Evolutionary conservation across 345 rosid genomes (phyloP).

Genomic region (Lagerstroemia speciosa): DNA sequence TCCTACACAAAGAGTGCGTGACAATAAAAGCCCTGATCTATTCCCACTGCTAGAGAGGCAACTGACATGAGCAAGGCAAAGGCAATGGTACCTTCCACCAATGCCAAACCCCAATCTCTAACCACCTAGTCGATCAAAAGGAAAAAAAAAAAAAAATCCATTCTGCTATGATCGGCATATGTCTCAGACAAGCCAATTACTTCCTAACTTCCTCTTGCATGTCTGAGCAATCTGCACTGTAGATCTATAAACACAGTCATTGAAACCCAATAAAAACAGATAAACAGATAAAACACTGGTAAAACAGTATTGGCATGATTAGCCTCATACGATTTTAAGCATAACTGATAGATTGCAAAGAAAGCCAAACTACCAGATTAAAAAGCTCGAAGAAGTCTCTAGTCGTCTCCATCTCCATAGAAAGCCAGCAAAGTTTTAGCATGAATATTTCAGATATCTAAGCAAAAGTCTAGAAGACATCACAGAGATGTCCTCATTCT

Average conservation of each 20-base stretch:
- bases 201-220: not conserved
- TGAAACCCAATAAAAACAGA: not conserved
- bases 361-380: not conserved
- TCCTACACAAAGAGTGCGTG: not conserved
- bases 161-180: not conserved
- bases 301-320: not conserved
- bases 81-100: not conserved
- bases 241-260: not conserved
- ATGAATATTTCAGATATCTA: not conserved
- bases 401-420: not conserved
- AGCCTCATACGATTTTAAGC: not conserved
- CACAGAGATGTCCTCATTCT: not conserved
- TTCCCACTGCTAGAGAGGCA: too few species aligned
- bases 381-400: not conserved
- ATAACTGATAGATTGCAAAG: not conserved
- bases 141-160: not conserved
- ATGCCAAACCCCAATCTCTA: not conserved
- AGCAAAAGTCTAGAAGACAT: not conserved
- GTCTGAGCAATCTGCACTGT: not conserved
- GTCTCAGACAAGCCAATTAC: not conserved
- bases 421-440: not conserved
- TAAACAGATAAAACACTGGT: not conserved
- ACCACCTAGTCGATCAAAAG: too few species aligned
- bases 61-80: too few species aligned
- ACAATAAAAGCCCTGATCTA: not conserved